Percentiles rank a stretch among this genome's conserved stretches.
Evolutionary conservation across 371 early-diverging fungal species (phyloP).

Genomic region (Actinomucor elegans): DNA sequence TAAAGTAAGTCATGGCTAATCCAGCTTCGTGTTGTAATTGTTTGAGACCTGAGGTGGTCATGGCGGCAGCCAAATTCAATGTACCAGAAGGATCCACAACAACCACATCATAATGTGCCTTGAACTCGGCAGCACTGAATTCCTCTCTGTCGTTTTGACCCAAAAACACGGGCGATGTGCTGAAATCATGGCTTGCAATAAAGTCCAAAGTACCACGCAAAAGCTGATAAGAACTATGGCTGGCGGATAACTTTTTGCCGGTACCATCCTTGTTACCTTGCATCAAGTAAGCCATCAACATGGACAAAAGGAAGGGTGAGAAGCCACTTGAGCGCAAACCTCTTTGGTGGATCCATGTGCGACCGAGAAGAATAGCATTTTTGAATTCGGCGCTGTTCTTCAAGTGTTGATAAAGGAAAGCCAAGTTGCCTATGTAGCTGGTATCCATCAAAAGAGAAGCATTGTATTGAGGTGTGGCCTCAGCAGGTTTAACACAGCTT

Average conservation of each 20-base stretch:
- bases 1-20: conserved; percentile 60
- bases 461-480: conserved; percentile 92
- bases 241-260: conserved; percentile 61
- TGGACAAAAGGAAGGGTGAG: conserved; percentile 77
- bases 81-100: conserved; percentile 85
- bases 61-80: conserved; percentile 75
- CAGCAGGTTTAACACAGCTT: conserved; percentile 75
- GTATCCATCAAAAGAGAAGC: conserved; percentile 80
- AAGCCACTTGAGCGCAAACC: conserved; percentile 55
- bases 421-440: conserved; percentile 71
- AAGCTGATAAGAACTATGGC: conserved; percentile 86
- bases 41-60: conserved; percentile 59
- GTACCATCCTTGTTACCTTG: conserved; percentile 63
- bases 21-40: conserved; percentile 73
- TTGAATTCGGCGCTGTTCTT: conserved; percentile 73
- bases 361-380: conserved; percentile 77
- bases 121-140: conserved; percentile 65
- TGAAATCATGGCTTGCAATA: conserved; percentile 78
- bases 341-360: conserved; percentile 86
- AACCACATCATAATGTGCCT: conserved; percentile 67
- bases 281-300: conserved; percentile 86
- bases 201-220: conserved; percentile 84
- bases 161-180: conserved; percentile 68
- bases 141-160: conserved; percentile 44
- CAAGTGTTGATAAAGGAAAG: conserved; percentile 74